A percentile compares a stretch with the other conserved stretches of the same genome.
Conservation (phyloP, 441 rosid genomes). For the Syzygium malaccense region DNA sequence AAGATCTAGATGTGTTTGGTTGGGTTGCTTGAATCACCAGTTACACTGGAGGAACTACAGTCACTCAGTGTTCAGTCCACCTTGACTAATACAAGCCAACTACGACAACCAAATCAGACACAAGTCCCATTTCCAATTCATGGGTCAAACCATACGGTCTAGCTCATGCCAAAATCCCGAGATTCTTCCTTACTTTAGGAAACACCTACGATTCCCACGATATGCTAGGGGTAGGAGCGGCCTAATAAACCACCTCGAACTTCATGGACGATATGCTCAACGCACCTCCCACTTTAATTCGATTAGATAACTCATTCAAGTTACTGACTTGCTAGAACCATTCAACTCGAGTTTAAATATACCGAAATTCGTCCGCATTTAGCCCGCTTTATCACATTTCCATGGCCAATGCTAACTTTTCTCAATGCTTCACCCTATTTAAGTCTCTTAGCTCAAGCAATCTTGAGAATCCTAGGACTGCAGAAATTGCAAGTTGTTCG, state of each 20-base stretch:
- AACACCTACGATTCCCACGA: background rate
- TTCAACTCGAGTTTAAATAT: background rate
- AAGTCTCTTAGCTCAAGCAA: background rate
- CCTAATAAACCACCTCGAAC: background rate
- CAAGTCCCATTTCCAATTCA: background rate
- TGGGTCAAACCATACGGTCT: fast-evolving
- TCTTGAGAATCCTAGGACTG: background rate
- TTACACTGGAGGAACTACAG: background rate
- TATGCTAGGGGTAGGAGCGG: background rate
- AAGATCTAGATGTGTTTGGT: background rate
- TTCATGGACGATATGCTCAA: background rate
- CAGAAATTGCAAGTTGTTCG: background rate
- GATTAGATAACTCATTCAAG: background rate
- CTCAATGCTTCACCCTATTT: background rate
- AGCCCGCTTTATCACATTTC: background rate
- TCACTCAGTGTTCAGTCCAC: background rate
- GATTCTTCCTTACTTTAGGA: background rate
- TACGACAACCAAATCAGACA: background rate
- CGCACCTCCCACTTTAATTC: background rate
- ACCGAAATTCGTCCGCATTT: background rate
- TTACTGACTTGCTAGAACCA: background rate
- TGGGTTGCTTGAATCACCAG: background rate
- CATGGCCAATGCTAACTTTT: background rate
- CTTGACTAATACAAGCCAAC: background rate
- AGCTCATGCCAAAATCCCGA: background rate